Percentiles rank a stretch among this genome's conserved stretches.
phyloP scores from a whole-genome alignment of 306 rosid species.

The Vigna mungo region DNA sequence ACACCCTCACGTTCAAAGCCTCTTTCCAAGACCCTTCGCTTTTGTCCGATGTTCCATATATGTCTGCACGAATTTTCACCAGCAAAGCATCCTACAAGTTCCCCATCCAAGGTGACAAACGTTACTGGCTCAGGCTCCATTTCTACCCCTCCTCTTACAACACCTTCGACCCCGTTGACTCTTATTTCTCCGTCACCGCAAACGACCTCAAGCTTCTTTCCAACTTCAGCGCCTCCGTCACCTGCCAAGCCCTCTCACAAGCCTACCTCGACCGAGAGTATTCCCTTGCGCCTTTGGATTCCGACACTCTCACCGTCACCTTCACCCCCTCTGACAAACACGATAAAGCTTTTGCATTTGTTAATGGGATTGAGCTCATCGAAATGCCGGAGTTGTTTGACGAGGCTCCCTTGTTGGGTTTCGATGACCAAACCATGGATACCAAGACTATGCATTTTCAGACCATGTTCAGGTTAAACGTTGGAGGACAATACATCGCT shows the following conservation, averaged over 20 bases:
- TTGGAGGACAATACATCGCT: constrained; percentile 61
- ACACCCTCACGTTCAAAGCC: constrained; percentile 42
- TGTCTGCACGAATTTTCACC: constrained; percentile 54
- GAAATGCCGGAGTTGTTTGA: constrained; percentile 52
- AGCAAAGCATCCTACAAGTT: constrained; percentile 48
- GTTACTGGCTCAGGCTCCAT: constrained; percentile 61
- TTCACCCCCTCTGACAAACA: constrained; percentile 56
- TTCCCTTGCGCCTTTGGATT: constrained; percentile 52
- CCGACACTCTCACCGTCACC: constrained; percentile 34
- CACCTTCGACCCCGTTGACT: constrained; percentile 28
- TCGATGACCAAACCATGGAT: constrained; percentile 36
- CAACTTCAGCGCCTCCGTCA: constrained; percentile 56
- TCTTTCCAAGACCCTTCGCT: constrained; percentile 61
- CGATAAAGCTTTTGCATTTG: constrained; percentile 49
- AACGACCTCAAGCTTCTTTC: constrained; percentile 48
- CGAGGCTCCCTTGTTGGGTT: constrained; percentile 42
- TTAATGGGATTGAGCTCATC: constrained; percentile 53
- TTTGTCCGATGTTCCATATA: constrained; percentile 54
- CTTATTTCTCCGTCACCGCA: constrained; percentile 53
- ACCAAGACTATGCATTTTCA: constrained; percentile 36
- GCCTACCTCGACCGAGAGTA: constrained; percentile 57
- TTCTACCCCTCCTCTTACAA: constrained; percentile 54
- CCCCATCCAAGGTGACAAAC: constrained; percentile 37
- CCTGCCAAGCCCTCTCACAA: constrained; percentile 59
- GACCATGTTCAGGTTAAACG: constrained; percentile 61